phyloP scores from a whole-genome alignment of 192 early-diverging fungal genomes.

The Dissophora globulifera region DNA sequence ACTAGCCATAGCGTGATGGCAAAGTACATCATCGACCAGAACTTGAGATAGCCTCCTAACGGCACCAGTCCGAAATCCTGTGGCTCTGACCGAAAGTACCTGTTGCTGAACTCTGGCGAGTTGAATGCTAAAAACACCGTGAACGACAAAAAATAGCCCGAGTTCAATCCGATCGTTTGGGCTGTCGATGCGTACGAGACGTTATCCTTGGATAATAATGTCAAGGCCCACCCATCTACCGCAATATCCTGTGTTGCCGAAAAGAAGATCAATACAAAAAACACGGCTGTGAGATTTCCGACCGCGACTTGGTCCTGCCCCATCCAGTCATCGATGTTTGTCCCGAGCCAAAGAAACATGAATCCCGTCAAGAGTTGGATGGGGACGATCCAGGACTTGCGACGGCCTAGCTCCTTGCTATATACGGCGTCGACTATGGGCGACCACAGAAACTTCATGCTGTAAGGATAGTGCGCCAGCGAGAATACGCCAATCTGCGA shows the following conservation, averaged over 20 bases:
- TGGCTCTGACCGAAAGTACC: conserved; percentile 78
- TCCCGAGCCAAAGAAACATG: conserved; percentile 82
- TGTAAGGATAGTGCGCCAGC: conserved; percentile 95
- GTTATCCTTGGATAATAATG: conserved; percentile 90
- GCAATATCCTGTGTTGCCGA: conserved; percentile 94
- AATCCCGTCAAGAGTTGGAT: conserved; percentile 90
- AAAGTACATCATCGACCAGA: conserved; percentile 93
- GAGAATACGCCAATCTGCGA: conserved; percentile 94
- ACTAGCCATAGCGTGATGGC: conserved; percentile 85
- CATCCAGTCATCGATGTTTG: conserved; percentile 77
- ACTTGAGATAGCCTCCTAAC: conserved; percentile 88
- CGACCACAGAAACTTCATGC: conserved; percentile 97
- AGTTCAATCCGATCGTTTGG: conserved; percentile 96
- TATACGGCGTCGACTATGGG: conserved; percentile 95
- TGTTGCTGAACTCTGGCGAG: conserved; percentile 94
- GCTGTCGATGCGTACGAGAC: conserved; percentile 92
- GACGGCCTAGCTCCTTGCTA: conserved; percentile 80
- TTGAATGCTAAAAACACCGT: conserved; percentile 98
- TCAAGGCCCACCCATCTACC: conserved; percentile 94
- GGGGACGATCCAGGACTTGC: conserved; percentile 98
- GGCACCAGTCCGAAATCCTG: conserved; percentile 76
- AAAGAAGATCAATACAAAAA: conserved; percentile 89
- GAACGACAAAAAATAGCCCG: conserved; percentile 95
- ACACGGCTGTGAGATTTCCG: conserved; percentile 75
- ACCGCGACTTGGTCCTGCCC: conserved; percentile 67